Conservation (phyloP, 768 basidiomycete species). For the Pulveroboletus sp. region DNA sequence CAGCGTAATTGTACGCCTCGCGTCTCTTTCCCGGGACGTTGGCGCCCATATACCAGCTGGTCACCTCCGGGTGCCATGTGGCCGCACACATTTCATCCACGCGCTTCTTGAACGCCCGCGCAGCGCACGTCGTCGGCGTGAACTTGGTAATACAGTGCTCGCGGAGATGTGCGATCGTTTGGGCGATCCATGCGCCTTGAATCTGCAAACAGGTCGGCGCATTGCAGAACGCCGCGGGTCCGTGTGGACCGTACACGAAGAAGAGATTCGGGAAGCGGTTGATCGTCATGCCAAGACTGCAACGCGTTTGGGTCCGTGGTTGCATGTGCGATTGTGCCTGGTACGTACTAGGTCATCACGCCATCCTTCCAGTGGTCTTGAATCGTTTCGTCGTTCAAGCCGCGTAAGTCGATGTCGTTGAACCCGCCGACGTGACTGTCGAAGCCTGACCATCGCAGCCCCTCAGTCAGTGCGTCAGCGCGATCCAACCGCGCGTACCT, state of each 20-base stretch:
- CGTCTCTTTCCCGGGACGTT: slow-evolving; percentile 12
- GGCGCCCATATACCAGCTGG: slow-evolving; percentile 7
- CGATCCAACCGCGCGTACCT: neutral
- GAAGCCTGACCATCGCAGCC: slow-evolving; percentile 3
- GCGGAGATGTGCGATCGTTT: slow-evolving; percentile 9
- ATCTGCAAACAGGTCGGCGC: slow-evolving; percentile 3
- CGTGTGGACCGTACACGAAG: slow-evolving; percentile 10
- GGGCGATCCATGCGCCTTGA: slow-evolving; percentile 7
- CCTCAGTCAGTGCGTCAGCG: neutral
- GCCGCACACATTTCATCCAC: neutral
- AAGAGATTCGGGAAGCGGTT: slow-evolving; percentile 14
- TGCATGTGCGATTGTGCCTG: no score
- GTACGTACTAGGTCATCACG: slow-evolving; percentile 12
- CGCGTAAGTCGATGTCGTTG: slow-evolving; percentile 9
- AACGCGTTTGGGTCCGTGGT: no score
- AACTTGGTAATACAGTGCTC: slow-evolving; percentile 14
- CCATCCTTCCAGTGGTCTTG: slow-evolving; percentile 15
- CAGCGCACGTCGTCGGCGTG: slow-evolving; percentile 4
- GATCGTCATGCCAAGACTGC: slow-evolving; percentile 16
- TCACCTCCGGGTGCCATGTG: neutral
- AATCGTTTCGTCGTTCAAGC: slow-evolving; percentile 7
- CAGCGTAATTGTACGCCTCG: slow-evolving; percentile 4
- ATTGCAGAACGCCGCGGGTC: slow-evolving; percentile 8
- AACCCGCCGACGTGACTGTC: slow-evolving; percentile 6
- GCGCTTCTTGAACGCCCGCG: slow-evolving; percentile 9